phyloP scores from a whole-genome alignment of 768 basidiomycete genomes.

The Podaxis carcinomalis region DNA sequence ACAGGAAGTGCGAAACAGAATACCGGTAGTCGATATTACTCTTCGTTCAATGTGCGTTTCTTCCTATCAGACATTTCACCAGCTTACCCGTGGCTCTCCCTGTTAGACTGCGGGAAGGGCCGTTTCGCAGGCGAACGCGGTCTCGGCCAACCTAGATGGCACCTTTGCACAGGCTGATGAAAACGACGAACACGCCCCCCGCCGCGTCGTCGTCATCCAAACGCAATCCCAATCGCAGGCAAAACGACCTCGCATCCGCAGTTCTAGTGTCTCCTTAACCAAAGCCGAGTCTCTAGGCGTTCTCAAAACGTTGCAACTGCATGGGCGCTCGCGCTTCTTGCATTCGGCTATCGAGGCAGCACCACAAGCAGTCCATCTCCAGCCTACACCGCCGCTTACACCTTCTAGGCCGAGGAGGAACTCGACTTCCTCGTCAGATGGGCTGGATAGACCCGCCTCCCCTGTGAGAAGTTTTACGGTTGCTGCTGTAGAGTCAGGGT shows the following conservation, averaged over 20 bases:
- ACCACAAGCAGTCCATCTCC: conserved; percentile 12
- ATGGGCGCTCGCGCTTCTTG: conserved; percentile 44
- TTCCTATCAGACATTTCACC: not conserved
- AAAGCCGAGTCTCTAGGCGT: conserved; percentile 48
- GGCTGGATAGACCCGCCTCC: conserved; percentile 1
- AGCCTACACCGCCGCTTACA: not conserved
- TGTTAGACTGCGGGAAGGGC: conserved; percentile 65
- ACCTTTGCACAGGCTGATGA: conserved; percentile 50
- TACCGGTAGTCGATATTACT: conserved; percentile 67
- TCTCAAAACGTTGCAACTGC: conserved; percentile 58
- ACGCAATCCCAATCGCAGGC: conserved; percentile 20
- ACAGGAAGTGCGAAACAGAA: conserved; percentile 72
- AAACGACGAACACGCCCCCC: conserved; percentile 40
- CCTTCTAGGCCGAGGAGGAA: conserved; percentile 13
- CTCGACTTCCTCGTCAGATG: conserved; percentile 11
- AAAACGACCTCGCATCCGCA: conserved; percentile 44
- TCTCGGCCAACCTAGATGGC: conserved; percentile 48
- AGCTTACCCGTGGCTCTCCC: not conserved
- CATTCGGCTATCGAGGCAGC: conserved; percentile 47
- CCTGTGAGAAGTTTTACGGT: conserved; percentile 10
- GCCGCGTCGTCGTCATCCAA: conserved; percentile 15
- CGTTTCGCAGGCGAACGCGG: conserved; percentile 66
- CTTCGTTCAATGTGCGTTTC: conserved; percentile 52
- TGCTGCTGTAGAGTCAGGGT: not conserved
- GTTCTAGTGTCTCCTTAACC: conserved; percentile 56